A percentile compares a stretch with the other conserved stretches of the same genome.
Evolutionary conservation across 805 yeast species (phyloP).

Genomic region (Yarrowia osloensis): DNA sequence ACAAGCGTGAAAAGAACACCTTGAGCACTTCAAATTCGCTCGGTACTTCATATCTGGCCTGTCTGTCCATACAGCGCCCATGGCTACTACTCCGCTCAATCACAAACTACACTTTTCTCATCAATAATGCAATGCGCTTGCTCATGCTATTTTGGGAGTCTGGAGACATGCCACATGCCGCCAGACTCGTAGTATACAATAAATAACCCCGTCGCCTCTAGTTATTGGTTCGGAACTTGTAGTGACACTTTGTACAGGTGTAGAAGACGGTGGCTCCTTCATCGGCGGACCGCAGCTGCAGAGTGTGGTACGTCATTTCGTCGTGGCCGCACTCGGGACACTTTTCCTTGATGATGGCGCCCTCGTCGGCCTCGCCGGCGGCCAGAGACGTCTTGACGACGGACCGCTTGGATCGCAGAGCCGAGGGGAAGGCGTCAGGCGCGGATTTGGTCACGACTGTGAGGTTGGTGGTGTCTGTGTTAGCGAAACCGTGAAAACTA

Average conservation of each 20-base stretch:
- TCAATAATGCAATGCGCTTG: too few relatives aligned
- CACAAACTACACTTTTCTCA: too few relatives aligned
- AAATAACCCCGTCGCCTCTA: constrained; percentile 40
- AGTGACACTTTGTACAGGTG: constrained; percentile 91
- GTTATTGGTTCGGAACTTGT: constrained; percentile 92
- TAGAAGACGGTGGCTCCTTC: constrained; percentile 99
- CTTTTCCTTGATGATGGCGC: constrained; percentile 94
- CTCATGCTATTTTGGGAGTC: not conserved
- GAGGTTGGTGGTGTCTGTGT: constrained; percentile 62
- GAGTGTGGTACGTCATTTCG: constrained; percentile 96
- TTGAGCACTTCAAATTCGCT: too few relatives aligned
- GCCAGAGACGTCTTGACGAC: constrained; percentile 84
- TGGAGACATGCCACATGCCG: not conserved
- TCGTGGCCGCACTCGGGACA: constrained; percentile 99
- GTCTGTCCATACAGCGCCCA: too few relatives aligned
- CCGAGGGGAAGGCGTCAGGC: constrained; percentile 91
- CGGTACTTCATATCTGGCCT: too few relatives aligned
- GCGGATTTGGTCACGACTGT: constrained; percentile 87
- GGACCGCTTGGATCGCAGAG: constrained; percentile 75
- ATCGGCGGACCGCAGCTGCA: constrained; percentile 96
- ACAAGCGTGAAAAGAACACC: too few relatives aligned
- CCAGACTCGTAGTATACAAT: not conserved
- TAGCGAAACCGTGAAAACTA: not conserved
- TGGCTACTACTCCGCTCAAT: too few relatives aligned
- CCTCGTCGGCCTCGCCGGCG: constrained; percentile 81